phyloP scores from a whole-genome alignment of 179 eudicot species.

The Patellifolia procumbens region DNA sequence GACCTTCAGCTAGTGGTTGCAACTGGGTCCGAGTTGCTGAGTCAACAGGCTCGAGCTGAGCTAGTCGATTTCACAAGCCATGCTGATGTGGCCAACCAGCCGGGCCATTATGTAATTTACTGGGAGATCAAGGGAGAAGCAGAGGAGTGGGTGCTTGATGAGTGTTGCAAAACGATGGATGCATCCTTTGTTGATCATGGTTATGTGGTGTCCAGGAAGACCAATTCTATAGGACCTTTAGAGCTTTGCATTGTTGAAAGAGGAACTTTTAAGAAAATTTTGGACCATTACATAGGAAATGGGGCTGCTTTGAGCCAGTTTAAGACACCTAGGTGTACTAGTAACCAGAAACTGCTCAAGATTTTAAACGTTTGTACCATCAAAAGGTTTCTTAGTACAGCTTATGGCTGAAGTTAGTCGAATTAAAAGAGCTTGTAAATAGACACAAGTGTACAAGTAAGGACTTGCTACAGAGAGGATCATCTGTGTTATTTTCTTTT shows the following conservation, averaged over 20 bases:
- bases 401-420: slow-evolving; percentile 33
- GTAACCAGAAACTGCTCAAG: slow-evolving; percentile 40
- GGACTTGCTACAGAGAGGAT: background rate
- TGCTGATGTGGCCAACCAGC: slow-evolving; percentile 49
- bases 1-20: slow-evolving; percentile 71
- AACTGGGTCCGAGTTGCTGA: slow-evolving; percentile 48
- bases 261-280: slow-evolving; percentile 65
- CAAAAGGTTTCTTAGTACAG: slow-evolving; percentile 53
- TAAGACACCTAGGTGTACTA: slow-evolving; percentile 79
- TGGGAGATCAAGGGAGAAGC: slow-evolving; percentile 77
- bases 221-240: slow-evolving; percentile 61
- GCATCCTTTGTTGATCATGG: slow-evolving; percentile 65
- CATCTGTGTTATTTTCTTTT: background rate
- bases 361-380: slow-evolving; percentile 52
- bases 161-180: slow-evolving; percentile 71
- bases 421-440: background rate
- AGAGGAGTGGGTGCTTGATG: slow-evolving; percentile 41
- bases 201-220: slow-evolving; percentile 63
- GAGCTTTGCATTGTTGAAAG: slow-evolving; percentile 63
- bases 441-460: background rate
- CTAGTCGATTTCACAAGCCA: slow-evolving; percentile 81
- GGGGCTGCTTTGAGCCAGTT: slow-evolving; percentile 79
- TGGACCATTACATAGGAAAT: slow-evolving; percentile 60
- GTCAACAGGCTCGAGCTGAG: slow-evolving; percentile 44
- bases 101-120: slow-evolving; percentile 73